These are phyloP conservation scores for Mimosa bimucronata DNA, from an alignment of 306 rosid species.

Conservation along the genomic window DNA sequence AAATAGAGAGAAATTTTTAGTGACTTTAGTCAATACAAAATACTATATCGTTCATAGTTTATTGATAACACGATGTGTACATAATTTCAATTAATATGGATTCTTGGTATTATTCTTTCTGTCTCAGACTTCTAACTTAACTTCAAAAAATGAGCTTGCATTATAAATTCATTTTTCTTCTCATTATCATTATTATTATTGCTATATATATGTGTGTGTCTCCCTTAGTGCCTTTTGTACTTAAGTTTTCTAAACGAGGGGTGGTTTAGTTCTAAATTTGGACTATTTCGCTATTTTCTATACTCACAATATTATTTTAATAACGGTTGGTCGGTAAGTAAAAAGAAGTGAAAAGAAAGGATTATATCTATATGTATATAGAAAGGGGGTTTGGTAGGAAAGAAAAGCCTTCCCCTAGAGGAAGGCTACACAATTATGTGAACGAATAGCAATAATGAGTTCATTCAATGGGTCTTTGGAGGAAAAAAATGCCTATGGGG, in stretches of 20 bases:
- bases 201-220: neutral
- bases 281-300: no score
- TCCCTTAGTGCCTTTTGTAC: neutral
- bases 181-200: no score
- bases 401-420: neutral
- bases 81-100: neutral
- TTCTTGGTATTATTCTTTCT: neutral
- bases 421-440: neutral
- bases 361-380: no score
- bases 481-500: neutral
- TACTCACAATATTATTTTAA: no score
- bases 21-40: neutral
- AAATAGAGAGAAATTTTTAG: no score
- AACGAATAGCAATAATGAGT: neutral
- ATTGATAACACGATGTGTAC: neutral
- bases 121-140: neutral
- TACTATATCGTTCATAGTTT: no score
- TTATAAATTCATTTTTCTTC: neutral
- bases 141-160: neutral
- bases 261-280: neutral
- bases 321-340: neutral
- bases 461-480: neutral
- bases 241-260: neutral
- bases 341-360: neutral
- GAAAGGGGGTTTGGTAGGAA: neutral